Evolutionary conservation across 1,284 basidiomycete species (phyloP), one percentile per base, ranked within the genome.

Genomic region (Gymnopus androsaceus): DNA sequence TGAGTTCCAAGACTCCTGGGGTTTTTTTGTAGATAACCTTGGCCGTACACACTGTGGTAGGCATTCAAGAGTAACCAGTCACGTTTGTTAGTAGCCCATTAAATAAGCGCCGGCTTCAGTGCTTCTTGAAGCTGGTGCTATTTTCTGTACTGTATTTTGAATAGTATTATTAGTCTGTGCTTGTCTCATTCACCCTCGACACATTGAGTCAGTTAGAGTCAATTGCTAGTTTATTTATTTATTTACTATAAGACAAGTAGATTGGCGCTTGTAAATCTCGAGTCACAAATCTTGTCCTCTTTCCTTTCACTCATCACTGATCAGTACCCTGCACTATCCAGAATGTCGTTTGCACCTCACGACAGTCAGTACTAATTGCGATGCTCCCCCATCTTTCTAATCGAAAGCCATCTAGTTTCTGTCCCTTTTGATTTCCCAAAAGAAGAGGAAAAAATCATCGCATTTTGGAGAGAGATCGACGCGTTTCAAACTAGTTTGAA

Each of bases 401-500:
- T 31, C 33, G 38, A 31, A 17, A 12, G 15, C 28, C 4, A 17
- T 51, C 19, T 54, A 92, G 87, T 92, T 63, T 82, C 87, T 54
- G 76, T 83, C 25, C 79, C 81, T 30, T 95, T 98, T 75, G 87
- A 89, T 75, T 98, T 98, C 71, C 81, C 95, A 14, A 87, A 87
- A 70, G 92, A 97, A 71, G 96, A 98, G 74, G 88, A 93, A 69
- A 94, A 94, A 67, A 93, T 98, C 58, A 80, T 98, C 63, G 78
- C 82, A 56, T 98, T 88, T 75, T 99, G 97, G 97, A 81, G 84
- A 61, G 94, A 95, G 69, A 99, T 99, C 69, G 94, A 99, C 78
- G 97, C 97, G 54, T 99, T 99, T 77, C 85, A 90, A 71, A 98
- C 95, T 4, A 94, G 91, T 66, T 76, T 98, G 64, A 94, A 94